Percentiles rank a stretch among this genome's conserved stretches.
Evolutionary conservation across 2,329 filamentous ascomycete genomes (phyloP).

Genomic region (Zymoseptoria brevis): DNA sequence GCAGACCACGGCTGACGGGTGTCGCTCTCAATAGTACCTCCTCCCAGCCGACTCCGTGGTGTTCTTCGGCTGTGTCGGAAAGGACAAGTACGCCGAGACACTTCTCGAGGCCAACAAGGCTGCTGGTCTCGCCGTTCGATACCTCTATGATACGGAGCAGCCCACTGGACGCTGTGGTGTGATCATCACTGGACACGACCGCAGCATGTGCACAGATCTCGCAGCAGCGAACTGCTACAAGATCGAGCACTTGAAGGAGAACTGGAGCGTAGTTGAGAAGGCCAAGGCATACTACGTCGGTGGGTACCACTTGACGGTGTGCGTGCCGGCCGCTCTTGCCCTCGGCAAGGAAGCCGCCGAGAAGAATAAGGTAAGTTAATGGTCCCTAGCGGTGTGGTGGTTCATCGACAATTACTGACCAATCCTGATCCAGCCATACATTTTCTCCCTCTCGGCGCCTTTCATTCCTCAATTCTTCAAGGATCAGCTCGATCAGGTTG

Average conservation of each 20-base stretch:
- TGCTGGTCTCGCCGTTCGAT: slow-evolving; percentile 87
- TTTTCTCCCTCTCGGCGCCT: slow-evolving; percentile 85
- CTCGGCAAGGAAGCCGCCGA: slow-evolving; percentile 82
- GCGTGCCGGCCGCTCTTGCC: slow-evolving; percentile 79
- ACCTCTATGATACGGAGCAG: slow-evolving; percentile 76
- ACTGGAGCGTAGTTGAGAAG: slow-evolving; percentile 86
- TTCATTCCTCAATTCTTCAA: slow-evolving; percentile 99
- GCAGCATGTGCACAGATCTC: slow-evolving; percentile 89
- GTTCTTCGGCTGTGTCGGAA: slow-evolving; percentile 87
- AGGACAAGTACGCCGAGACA: slow-evolving; percentile 90
- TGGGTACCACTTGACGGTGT: slow-evolving; percentile 96
- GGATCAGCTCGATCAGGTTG: slow-evolving; percentile 76
- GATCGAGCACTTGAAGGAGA: slow-evolving; percentile 84
- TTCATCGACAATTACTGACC: slow-evolving; percentile 4
- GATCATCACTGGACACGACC: slow-evolving; percentile 93
- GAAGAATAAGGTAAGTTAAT: slow-evolving; percentile 64
- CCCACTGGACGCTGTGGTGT: slow-evolving; percentile 92
- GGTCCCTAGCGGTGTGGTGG: not conserved
- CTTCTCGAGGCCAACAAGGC: slow-evolving; percentile 78
- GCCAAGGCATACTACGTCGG: slow-evolving; percentile 88
- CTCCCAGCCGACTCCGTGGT: slow-evolving; percentile 82
- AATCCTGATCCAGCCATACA: slow-evolving; percentile 50
- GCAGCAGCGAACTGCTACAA: slow-evolving; percentile 97
- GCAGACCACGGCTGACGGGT: slow-evolving; percentile 4
- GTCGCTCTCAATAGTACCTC: slow-evolving; percentile 56